phyloP scores from a whole-genome alignment of 1,139 yeast genomes.

The Yamadazyma pseudoaaseri region DNA sequence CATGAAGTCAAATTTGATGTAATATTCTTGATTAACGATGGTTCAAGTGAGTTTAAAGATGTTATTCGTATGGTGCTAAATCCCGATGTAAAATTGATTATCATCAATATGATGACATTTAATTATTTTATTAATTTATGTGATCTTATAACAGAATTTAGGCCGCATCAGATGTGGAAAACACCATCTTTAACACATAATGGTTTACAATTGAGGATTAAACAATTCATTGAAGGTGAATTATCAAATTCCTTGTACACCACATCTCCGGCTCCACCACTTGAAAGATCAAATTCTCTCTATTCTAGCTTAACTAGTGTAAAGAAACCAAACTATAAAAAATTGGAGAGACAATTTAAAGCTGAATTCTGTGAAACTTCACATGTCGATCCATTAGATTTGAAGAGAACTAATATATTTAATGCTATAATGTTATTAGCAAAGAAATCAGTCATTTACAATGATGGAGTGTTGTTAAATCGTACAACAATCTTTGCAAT shows the following conservation, averaged over 20 bases:
- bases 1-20: conserved; percentile 11
- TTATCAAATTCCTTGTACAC: conserved; percentile 13
- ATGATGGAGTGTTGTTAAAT: background rate
- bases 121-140: conserved; percentile 42
- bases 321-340: conserved; percentile 29
- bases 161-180: conserved; percentile 44
- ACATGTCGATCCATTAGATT: conserved; percentile 34
- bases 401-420: conserved; percentile 20
- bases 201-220: conserved; percentile 23
- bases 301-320: conserved; percentile 26
- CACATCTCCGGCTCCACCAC: conserved; percentile 3
- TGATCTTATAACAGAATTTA: conserved; percentile 31
- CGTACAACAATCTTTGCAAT: conserved; percentile 12
- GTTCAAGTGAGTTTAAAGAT: conserved; percentile 13
- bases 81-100: conserved; percentile 28
- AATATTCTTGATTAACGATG: conserved; percentile 41
- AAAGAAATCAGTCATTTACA: background rate
- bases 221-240: conserved; percentile 29
- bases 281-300: conserved; percentile 12
- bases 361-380: conserved; percentile 27
- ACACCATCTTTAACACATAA: conserved; percentile 31
- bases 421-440: conserved; percentile 3
- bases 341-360: conserved; percentile 31
- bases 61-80: conserved; percentile 1
- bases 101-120: conserved; percentile 41